These are phyloP conservation scores for Cryptococcus amylolentus DNA, from an alignment of 1,284 basidiomycete genomes.

Conservation along the genomic window DNA sequence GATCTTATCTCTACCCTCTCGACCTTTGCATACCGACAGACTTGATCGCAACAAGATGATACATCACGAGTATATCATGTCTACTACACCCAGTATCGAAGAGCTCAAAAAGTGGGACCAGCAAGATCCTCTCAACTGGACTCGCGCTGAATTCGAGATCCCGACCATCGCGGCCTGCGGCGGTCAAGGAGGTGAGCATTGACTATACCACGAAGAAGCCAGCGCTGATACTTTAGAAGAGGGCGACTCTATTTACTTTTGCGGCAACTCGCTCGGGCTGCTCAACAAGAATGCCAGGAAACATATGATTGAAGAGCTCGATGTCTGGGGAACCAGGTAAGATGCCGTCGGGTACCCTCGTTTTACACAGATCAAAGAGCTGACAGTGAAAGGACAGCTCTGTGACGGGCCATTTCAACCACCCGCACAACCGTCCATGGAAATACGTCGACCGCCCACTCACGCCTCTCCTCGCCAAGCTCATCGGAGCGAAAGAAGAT, in stretches of 20 bases:
- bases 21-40: no score
- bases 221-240: conserved; percentile 18
- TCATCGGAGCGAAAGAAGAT: conserved; percentile 79
- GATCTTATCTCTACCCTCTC: no score
- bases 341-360: conserved; percentile 10
- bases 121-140: conserved; percentile 47
- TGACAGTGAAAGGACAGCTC: conserved; percentile 55
- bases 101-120: conserved; percentile 29
- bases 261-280: conserved; percentile 91
- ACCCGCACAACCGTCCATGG: conserved; percentile 82
- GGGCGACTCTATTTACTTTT: conserved; percentile 68
- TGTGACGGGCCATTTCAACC: conserved; percentile 87
- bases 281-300: conserved; percentile 68
- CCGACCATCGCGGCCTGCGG: conserved; percentile 43
- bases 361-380: no score
- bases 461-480: conserved; percentile 69
- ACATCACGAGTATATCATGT: no score
- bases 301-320: conserved; percentile 77
- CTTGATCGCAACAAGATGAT: no score
- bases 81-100: not conserved
- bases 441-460: conserved; percentile 70
- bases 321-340: conserved; percentile 80
- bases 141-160: conserved; percentile 47
- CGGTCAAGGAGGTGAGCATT: conserved; percentile 37
- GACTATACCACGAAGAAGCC: not conserved